These are phyloP conservation scores for Cydonia oblonga DNA, from an alignment of 331 rosid genomes.

Conservation along the genomic window DNA sequence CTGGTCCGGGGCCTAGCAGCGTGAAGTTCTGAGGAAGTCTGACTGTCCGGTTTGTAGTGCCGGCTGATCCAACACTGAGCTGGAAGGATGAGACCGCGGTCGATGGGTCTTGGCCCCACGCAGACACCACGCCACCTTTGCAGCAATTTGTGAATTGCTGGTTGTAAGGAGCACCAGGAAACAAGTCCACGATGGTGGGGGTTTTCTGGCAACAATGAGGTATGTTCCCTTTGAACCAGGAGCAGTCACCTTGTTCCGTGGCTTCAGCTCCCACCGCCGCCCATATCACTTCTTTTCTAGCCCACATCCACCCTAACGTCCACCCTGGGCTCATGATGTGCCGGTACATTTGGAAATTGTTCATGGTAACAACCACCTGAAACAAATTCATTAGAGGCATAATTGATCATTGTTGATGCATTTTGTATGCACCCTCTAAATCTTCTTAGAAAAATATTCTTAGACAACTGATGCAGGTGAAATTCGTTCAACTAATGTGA, in stretches of 20 bases:
- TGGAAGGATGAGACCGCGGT: conserved; percentile 75
- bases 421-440: not conserved
- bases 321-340: conserved; percentile 90
- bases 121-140: conserved; percentile 80
- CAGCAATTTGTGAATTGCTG: conserved; percentile 84
- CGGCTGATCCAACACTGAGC: conserved; percentile 71
- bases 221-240: conserved; percentile 66
- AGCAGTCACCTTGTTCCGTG: conserved; percentile 97
- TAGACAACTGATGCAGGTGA: not conserved
- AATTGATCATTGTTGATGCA: not conserved
- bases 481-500: not conserved
- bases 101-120: conserved; percentile 95
- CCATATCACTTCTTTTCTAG: conserved; percentile 92
- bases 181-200: conserved; percentile 79
- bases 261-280: conserved; percentile 67
- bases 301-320: conserved; percentile 95
- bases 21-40: conserved; percentile 83
- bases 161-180: conserved; percentile 93
- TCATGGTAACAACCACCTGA: conserved; percentile 61
- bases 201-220: conserved; percentile 87
- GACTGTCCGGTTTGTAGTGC: conserved; percentile 77
- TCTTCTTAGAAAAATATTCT: not conserved
- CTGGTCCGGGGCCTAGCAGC: conserved; percentile 84
- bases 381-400: not conserved
- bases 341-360: conserved; percentile 85